Evolutionary conservation across 371 early-diverging fungal genomes (phyloP), one percentile per base, ranked within the genome.

Genomic region (Coemansia sp.): DNA sequence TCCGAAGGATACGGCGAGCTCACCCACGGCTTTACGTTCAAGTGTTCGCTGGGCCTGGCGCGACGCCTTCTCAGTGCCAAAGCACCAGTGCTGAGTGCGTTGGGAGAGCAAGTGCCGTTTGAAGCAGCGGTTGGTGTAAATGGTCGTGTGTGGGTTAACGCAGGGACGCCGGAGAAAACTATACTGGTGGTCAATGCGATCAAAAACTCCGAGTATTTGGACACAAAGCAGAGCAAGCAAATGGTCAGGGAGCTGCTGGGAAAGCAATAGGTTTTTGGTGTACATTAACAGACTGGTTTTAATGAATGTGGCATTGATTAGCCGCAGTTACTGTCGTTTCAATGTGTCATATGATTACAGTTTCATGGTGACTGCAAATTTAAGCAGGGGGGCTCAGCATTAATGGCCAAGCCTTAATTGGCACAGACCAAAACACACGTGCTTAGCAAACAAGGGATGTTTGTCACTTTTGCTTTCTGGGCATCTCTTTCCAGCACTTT

Each of bases 101-200:
- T 97, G 32, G 92, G 91, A 4, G 80, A 87, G 29, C 82, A 87
- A 17, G 78, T 94, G 40, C 88, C 94, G 0, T 95, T 94, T 71
- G 96, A 97, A 79, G 82, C 85, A 15, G 94, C 95, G 0, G 87
- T 94, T 32, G 98, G 97, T 13, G 85, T 94, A 83, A 97, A 97
- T 78, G 98, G 98, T 19, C 88, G 92, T 36, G 87, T 96, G 26
- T 97, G 97, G 97, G 73, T 97, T 58, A 89, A 91, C 32, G 85
- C 91, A 9, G 87, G 84, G 24, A 81, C 78, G 24, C 66, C 81
- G 28, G 81, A 80, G 40, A 75, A 84, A 41, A 74, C 86, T 0
- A 87, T 93, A 40, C 67, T 89, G 53, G 81, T 89, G 28, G 82
- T 85, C 28, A 91, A 90, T 64, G 90, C 90, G 1, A 89, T 95